Conservation (phyloP, 1,139 yeast genomes). For the Suhomyces atakaporum region DNA sequence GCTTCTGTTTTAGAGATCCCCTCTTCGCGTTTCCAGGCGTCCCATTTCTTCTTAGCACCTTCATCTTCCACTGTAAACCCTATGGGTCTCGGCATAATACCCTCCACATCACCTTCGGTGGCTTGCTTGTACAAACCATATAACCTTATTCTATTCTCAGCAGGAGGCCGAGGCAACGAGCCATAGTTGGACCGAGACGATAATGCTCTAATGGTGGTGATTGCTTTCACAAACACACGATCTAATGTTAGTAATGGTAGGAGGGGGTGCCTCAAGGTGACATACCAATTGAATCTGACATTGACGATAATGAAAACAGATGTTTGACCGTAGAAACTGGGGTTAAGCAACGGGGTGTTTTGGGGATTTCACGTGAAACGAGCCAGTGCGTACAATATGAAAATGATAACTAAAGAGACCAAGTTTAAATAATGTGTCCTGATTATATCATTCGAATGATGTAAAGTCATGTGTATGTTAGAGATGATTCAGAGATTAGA, state of each 20-base stretch:
- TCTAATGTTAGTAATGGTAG: constrained; percentile 38
- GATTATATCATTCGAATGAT: too few relatives aligned
- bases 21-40: constrained; percentile 79
- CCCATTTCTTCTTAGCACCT: constrained; percentile 76
- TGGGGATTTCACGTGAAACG: neutral
- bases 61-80: constrained; percentile 64
- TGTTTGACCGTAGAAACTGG: neutral
- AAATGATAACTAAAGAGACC: too few relatives aligned
- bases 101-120: constrained; percentile 79
- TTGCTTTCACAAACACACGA: constrained; percentile 79
- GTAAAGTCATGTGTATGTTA: too few relatives aligned
- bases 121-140: constrained; percentile 89
- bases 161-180: constrained; percentile 79
- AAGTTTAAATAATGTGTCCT: too few relatives aligned
- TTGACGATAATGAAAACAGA: constrained; percentile 11
- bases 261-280: constrained; percentile 8
- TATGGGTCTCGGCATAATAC: constrained; percentile 64
- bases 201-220: constrained; percentile 72
- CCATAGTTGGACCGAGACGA: constrained; percentile 69
- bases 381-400: too few relatives aligned
- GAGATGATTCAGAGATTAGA: too few relatives aligned
- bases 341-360: neutral
- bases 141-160: constrained; percentile 65
- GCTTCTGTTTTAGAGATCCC: constrained; percentile 76
- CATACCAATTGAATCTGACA: constrained; percentile 53